Percentiles rank a stretch among this genome's conserved stretches.
Conservation (phyloP, 495 filamentous ascomycete species). For the Lindgomyces ingoldianus region DNA sequence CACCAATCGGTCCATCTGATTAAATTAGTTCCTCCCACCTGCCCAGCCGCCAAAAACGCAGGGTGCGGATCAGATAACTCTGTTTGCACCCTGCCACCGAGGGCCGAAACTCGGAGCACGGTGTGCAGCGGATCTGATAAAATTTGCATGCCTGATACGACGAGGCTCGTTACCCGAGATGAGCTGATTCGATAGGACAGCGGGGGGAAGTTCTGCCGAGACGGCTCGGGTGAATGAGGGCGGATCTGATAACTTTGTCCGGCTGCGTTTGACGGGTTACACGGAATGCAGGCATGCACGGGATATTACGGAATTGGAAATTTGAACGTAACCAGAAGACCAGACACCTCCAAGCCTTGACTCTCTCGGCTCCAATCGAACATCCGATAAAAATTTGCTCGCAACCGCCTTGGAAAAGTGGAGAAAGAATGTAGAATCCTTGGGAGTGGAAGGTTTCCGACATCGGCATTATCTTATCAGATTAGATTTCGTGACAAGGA, state of each 20-base stretch:
- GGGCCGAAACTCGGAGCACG: neutral
- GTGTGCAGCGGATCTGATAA: neutral
- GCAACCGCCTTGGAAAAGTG: neutral
- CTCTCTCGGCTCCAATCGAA: no score
- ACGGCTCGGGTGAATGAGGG: neutral
- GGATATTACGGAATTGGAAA: neutral
- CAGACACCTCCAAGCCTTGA: no score
- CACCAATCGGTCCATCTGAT: no score
- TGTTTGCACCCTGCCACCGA: neutral
- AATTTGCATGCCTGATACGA: neutral
- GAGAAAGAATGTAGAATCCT: neutral
- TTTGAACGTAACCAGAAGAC: no score
- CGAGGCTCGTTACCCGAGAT: neutral
- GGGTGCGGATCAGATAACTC: conserved; percentile 28
- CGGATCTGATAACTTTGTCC: neutral
- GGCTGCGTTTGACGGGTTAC: no score
- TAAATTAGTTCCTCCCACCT: neutral
- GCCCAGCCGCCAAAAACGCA: neutral
- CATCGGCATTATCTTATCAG: conserved; percentile 10
- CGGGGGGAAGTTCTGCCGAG: neutral
- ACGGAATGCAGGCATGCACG: no score
- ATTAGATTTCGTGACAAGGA: neutral
- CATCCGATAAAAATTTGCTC: neutral
- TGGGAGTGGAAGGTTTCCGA: neutral
- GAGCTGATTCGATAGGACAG: neutral